Evolutionary conservation across 23 red algal genomes (phyloP), one percentile per base, ranked within the genome.

Genomic region (Gracilaria gracilis): DNA sequence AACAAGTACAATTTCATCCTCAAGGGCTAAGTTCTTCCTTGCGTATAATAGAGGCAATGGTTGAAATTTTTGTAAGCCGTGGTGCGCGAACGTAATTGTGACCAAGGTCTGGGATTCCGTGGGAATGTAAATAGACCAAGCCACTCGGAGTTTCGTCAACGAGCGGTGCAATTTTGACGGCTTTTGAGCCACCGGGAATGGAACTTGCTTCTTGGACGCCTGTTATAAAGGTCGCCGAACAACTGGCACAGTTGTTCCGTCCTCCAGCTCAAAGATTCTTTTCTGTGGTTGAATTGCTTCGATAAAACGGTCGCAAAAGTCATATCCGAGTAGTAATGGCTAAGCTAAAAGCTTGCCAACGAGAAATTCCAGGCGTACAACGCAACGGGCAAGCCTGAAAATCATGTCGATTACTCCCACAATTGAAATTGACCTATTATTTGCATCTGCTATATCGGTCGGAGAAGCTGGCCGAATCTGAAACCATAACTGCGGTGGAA

Each of bases 221-320:
- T 62, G 33, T 7, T 25, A 14, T 4, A 67, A 28, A 0, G 59
- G 4, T 12, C 2, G 12, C n/a, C 57, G 29, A n/a, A 69, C 59
- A n/a, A 86, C 55, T 9, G 82, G 34, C 13, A 86, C 23, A 16
- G 61, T 71, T 2, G 3, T 27, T 13, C 82, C 61, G 54, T 51
- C 33, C 2, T 32, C 61, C 47, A 71, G 0, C 20, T 72, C 82
- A 6, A 86, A 61, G 62, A 23, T 58, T 46, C 44, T 47, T 7
- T 35, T 19, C 25, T 46, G 35, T 2, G 82, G 82, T 21, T 46
- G 37, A 33, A 86, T 86, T 25, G 82, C 61, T 12, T 70, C 46
- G 32, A 86, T 35, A 47, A 51, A 86, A 0, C 46, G 35, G 28
- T 86, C 61, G 61, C 82, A 73, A 31, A 49, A 86, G 29, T 86